Conservation (phyloP, 306 rosid species). For the Corylus heterophylla region DNA sequence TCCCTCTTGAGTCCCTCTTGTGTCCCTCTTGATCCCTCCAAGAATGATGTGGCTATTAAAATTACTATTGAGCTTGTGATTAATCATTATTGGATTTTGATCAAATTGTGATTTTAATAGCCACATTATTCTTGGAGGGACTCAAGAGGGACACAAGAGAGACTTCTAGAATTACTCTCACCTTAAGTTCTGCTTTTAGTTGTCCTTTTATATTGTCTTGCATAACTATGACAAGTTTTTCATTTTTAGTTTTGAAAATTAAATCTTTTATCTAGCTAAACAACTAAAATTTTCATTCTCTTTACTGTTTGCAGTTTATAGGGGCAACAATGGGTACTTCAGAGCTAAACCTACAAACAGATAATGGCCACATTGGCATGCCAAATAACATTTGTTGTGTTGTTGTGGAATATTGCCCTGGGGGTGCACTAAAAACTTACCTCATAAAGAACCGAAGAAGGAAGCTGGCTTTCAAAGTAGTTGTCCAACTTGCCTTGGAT, state of each 20-base stretch:
- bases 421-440: slow-evolving; percentile 92
- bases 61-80: too few species aligned
- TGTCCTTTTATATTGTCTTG: not conserved
- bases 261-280: not conserved
- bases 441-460: slow-evolving; percentile 94
- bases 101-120: too few species aligned
- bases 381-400: slow-evolving; percentile 94
- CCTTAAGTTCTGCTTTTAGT: not conserved
- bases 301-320: slow-evolving; percentile 60
- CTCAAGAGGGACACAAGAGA: too few species aligned
- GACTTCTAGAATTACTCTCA: not conserved
- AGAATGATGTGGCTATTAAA: too few species aligned
- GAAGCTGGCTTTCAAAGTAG: slow-evolving; percentile 97
- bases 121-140: too few species aligned
- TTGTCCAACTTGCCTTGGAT: slow-evolving; percentile 92
- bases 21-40: too few species aligned
- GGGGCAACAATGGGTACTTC: slow-evolving; percentile 94
- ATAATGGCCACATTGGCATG: slow-evolving; percentile 91
- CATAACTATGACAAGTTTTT: not conserved
- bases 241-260: not conserved
- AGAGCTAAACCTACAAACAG: slow-evolving; percentile 84
- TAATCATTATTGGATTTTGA: too few species aligned
- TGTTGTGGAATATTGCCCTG: slow-evolving; percentile 98
- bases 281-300: not conserved
- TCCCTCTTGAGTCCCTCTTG: too few species aligned